These are phyloP conservation scores for Miscanthus lutarioriparius DNA, from an alignment of 176 grass and related monocot genomes.

Conservation along the genomic window DNA sequence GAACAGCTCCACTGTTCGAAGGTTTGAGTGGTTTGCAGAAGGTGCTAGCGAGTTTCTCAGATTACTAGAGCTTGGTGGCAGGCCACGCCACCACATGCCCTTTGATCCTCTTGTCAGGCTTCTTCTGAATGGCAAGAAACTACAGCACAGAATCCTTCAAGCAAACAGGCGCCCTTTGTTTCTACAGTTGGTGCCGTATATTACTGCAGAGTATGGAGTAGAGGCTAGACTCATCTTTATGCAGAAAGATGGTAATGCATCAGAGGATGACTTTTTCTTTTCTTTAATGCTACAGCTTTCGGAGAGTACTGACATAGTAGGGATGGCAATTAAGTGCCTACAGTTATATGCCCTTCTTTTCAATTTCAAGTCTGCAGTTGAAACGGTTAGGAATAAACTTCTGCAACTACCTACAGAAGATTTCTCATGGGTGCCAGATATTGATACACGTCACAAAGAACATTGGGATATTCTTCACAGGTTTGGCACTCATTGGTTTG, in stretches of 20 bases:
- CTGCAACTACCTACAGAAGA: background rate
- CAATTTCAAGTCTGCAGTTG: background rate
- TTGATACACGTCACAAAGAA: background rate
- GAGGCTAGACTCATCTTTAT: background rate
- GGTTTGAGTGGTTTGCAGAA: slow-evolving; percentile 15
- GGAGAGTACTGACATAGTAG: background rate
- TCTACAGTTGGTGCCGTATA: background rate
- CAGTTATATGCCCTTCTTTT: background rate
- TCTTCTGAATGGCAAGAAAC: background rate
- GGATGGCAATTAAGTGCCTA: background rate
- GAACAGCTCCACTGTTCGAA: background rate
- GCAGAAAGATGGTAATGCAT: background rate
- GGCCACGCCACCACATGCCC: background rate
- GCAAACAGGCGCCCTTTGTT: background rate
- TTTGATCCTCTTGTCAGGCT: background rate
- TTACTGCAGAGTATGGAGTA: background rate
- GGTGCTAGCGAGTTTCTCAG: slow-evolving; percentile 17
- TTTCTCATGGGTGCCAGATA: background rate
- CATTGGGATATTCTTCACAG: background rate
- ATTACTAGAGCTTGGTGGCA: background rate
- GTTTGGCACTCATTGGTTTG: background rate
- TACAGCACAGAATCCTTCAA: background rate
- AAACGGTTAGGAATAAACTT: background rate
- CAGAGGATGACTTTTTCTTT: background rate
- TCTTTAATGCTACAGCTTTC: background rate